A percentile compares a stretch with the other conserved stretches of the same genome.
Conservation (phyloP, 805 yeast species). For the Pichia nanzhaoensis region DNA sequence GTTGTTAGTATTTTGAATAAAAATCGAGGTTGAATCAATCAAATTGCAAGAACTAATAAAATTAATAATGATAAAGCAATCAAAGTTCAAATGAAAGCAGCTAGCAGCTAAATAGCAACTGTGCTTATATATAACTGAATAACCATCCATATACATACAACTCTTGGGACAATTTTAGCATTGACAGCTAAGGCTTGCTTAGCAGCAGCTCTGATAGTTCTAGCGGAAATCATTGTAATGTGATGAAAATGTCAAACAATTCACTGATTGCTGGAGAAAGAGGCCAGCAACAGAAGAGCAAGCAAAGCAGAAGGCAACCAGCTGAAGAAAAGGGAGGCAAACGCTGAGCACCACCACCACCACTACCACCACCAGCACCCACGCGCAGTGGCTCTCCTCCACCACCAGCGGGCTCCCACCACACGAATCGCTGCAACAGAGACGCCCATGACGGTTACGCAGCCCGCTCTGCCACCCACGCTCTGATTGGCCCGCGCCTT, state of each 20-base stretch:
- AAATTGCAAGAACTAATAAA: no score
- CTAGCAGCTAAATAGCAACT: no score
- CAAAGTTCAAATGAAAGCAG: no score
- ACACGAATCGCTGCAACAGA: no score
- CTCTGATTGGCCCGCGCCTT: no score
- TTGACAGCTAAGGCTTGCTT: conserved; percentile 62
- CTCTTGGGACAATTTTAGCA: conserved; percentile 39
- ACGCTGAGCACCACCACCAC: background rate
- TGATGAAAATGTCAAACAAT: conserved; percentile 7
- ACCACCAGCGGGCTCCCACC: no score
- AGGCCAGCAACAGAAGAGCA: conserved; percentile 1
- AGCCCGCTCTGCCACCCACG: background rate
- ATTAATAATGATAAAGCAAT: no score
- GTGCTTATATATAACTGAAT: background rate
- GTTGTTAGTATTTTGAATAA: conserved; percentile 14
- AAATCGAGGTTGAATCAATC: no score
- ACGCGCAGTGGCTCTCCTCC: no score
- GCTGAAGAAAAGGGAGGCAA: background rate
- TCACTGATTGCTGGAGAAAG: conserved; percentile 1
- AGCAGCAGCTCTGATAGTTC: conserved; percentile 82
- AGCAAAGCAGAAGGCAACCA: no score
- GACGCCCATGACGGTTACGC: no score
- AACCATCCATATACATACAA: conserved; percentile 37
- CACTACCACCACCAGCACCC: background rate
- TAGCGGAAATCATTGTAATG: conserved; percentile 67